These are phyloP conservation scores for Astraeus odoratus DNA, from an alignment of 768 basidiomycete species.

Conservation along the genomic window DNA sequence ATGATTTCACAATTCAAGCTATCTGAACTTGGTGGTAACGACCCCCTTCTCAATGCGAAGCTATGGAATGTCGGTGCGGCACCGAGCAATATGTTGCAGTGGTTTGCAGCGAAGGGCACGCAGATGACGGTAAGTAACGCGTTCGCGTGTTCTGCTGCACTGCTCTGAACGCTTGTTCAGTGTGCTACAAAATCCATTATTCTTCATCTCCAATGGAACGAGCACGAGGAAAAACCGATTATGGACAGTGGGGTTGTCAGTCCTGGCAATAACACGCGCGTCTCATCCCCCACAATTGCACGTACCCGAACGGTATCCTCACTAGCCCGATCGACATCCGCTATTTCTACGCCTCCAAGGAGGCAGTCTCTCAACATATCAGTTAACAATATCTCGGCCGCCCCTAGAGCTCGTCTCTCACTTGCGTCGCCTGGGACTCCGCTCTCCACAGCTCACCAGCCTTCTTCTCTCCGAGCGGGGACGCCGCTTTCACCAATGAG, in stretches of 20 bases:
- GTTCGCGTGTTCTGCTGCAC: neutral
- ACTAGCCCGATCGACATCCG: conserved; percentile 50
- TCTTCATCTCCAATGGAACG: conserved; percentile 81
- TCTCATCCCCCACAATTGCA: conserved; percentile 24
- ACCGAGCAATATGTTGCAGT: conserved; percentile 87
- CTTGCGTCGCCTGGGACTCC: conserved; percentile 37
- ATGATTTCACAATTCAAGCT: conserved; percentile 93
- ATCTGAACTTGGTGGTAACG: conserved; percentile 62
- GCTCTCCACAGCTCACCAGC: conserved; percentile 23
- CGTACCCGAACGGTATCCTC: conserved; percentile 45
- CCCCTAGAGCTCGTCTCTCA: conserved; percentile 40
- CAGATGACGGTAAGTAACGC: conserved; percentile 83
- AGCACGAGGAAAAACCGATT: conserved; percentile 37
- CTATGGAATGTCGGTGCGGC: conserved; percentile 74
- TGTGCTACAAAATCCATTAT: conserved; percentile 87
- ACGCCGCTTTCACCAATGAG: conserved; percentile 27
- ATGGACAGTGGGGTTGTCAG: conserved; percentile 15
- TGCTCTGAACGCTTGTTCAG: conserved; percentile 29
- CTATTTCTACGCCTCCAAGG: conserved; percentile 35
- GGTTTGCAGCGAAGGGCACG: conserved; percentile 86
- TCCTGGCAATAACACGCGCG: conserved; percentile 15
- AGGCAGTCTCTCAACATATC: conserved; percentile 29
- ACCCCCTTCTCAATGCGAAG: conserved; percentile 60
- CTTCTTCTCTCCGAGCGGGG: conserved; percentile 27
- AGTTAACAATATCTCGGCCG: conserved; percentile 21